Conservation (phyloP, 1,139 yeast genomes). For the Taphrina pruni region DNA sequence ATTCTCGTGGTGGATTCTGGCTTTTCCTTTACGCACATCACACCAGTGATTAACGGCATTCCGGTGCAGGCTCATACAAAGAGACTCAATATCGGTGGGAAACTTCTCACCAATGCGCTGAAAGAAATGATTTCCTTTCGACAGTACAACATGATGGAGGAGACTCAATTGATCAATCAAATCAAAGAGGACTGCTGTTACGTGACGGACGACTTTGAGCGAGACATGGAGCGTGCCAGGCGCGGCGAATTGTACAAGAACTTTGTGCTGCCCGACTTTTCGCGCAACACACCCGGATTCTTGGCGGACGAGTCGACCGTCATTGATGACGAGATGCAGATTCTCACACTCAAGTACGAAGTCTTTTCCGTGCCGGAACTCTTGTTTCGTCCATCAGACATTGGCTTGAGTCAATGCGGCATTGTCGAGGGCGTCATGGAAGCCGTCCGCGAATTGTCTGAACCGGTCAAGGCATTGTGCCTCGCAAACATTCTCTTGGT, state of each 20-base stretch:
- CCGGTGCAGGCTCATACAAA: constrained; percentile 79
- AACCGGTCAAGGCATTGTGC: constrained; percentile 73
- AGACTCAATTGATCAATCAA: constrained; percentile 79
- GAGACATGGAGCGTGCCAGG: constrained; percentile 56
- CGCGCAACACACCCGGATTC: constrained; percentile 56
- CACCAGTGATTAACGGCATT: constrained; percentile 81
- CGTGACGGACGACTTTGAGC: constrained; percentile 69
- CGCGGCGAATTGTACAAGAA: constrained; percentile 51
- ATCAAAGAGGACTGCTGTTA: constrained; percentile 83
- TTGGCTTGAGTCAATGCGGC: constrained; percentile 77
- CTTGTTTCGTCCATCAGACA: constrained; percentile 81
- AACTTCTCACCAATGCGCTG: constrained; percentile 77
- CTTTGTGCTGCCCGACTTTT: constrained; percentile 82
- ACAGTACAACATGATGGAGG: constrained; percentile 92
- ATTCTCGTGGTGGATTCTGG: constrained; percentile 87
- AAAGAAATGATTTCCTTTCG: constrained; percentile 86
- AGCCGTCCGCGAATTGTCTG: constrained; percentile 73
- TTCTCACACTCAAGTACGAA: constrained; percentile 75
- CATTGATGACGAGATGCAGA: constrained; percentile 54
- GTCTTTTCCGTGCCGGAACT: constrained; percentile 87
- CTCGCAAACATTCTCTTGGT: constrained; percentile 77
- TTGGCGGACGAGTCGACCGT: constrained; percentile 54
- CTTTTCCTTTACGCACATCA: constrained; percentile 81
- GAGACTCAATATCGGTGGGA: constrained; percentile 82
- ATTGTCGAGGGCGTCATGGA: constrained; percentile 74